Base-by-base conservation (phyloP, 1,284 basidiomycete genomes). In the Pisolithus thermaeus region DNA sequence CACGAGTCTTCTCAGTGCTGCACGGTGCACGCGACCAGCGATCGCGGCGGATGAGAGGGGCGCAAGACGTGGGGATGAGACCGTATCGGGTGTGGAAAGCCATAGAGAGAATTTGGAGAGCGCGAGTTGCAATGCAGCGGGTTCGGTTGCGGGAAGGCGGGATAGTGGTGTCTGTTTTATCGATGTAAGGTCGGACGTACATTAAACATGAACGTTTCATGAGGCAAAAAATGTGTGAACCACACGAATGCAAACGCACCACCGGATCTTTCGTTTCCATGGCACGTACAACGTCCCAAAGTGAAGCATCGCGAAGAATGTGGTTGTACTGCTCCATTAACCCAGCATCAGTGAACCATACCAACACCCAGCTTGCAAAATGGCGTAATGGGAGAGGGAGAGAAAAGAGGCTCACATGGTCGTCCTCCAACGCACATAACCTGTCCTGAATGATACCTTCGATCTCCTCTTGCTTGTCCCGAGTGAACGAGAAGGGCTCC, bases 61-160 rank as follows among this genome's bases (percentile, higher is more conserved):
- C 1, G 85, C 75, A 0, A 97, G 79, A 2, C 90, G 84, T 0
- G 87, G 81, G 0, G 84, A 81, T 55, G 94, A 88, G 41, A 95
- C 86, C 7, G 87, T 80, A 54, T 82, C 83, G 12, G 76, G 73
- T 2, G 78, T 75, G 6, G 84, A 84, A 5, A 90, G 76, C 84
- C 85, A 90, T 0, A 71, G 61, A 0, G 85, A 81, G 68, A 90
- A 89, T 36, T 72, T 72, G 28, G 70, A 74, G 14, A 90, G 73
- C 0, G 81, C 69, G 18, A 67, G 57, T 52, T 80, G 75, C 20
- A 92, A 73, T 18, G 76, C 72, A 1, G 74, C 54, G 0, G 84
- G 77, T 52, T 81, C 76, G 1, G 81, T 79, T 0, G 76, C 68
- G 2, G 83, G 79, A 3, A 85, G 67, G 43, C 74, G 81, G 0